phyloP scores from a whole-genome alignment of 2,329 filamentous ascomycete genomes.

The Sarocladiaceae sp. region DNA sequence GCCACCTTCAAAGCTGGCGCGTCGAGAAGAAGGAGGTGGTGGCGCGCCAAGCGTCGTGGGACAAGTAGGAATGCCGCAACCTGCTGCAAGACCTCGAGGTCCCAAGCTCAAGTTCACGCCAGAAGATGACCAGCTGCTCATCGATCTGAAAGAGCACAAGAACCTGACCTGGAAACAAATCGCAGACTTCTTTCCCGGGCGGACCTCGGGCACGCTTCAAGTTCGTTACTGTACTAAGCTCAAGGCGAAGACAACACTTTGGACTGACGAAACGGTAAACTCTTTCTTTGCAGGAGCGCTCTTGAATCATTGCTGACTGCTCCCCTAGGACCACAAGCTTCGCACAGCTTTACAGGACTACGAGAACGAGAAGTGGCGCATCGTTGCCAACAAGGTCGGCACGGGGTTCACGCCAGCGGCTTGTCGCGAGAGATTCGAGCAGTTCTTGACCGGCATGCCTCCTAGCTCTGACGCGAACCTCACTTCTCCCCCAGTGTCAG shows the following conservation, averaged over 20 bases:
- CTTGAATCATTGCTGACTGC: not conserved
- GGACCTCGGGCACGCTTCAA: conserved; percentile 85
- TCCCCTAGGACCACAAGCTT: conserved; percentile 68
- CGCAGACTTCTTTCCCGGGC: conserved; percentile 88
- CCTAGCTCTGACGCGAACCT: conserved; percentile 50
- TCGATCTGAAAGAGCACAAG: conserved; percentile 91
- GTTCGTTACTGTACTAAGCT: conserved; percentile 94
- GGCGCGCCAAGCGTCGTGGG: conserved; percentile 81
- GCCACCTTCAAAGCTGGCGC: conserved; percentile 63
- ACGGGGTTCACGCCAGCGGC: conserved; percentile 83
- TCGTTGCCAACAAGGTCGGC: conserved; percentile 86
- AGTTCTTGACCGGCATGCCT: conserved; percentile 47
- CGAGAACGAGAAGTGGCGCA: conserved; percentile 89
- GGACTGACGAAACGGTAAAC: conserved; percentile 89
- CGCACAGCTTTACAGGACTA: conserved; percentile 75
- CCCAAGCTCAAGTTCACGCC: conserved; percentile 93
- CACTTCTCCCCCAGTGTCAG: conserved; percentile 39
- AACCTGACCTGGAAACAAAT: conserved; percentile 97
- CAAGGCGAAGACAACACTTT: conserved; percentile 88
- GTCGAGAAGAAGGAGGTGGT: conserved; percentile 51
- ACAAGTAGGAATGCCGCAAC: conserved; percentile 79
- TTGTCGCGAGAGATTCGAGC: conserved; percentile 74
- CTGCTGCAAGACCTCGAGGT: conserved; percentile 74
- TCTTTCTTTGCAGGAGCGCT: conserved; percentile 14
- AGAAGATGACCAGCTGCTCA: conserved; percentile 82